Percentiles rank a stretch among this genome's conserved stretches.
phyloP scores from a whole-genome alignment of 2,329 filamentous ascomycete species.

The Colletotrichum sansevieriae region DNA sequence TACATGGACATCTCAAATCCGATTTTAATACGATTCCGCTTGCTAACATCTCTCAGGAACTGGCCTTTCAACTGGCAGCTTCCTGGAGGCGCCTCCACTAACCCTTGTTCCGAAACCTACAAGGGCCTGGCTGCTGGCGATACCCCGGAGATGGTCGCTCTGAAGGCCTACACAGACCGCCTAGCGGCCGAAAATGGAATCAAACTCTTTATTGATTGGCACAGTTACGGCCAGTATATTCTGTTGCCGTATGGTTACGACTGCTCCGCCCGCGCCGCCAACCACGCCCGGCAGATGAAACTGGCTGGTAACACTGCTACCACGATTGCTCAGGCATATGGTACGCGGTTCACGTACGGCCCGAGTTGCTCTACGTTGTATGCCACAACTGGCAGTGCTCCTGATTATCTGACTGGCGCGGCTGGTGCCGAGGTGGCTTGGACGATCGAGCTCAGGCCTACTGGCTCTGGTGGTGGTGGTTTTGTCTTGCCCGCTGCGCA shows the following conservation, averaged over 20 bases:
- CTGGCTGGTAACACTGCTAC: slow-evolving; percentile 49
- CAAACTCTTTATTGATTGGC: slow-evolving; percentile 62
- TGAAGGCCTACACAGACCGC: slow-evolving; percentile 55
- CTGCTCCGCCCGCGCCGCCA: slow-evolving; percentile 54
- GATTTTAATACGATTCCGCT: no score
- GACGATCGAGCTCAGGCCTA: slow-evolving; percentile 54
- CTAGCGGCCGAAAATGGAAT: slow-evolving; percentile 49
- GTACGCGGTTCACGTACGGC: slow-evolving; percentile 53
- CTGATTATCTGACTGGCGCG: slow-evolving; percentile 47
- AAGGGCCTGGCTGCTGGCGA: slow-evolving; percentile 58
- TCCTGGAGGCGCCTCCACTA: slow-evolving; percentile 62
- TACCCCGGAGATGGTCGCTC: slow-evolving; percentile 64
- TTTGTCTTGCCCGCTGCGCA: slow-evolving; percentile 55
- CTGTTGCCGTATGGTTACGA: slow-evolving; percentile 61
- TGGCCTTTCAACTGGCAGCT: slow-evolving; percentile 68
- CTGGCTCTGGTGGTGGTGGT: slow-evolving; percentile 50
- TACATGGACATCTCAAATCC: background rate
- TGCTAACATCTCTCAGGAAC: slow-evolving; percentile 50
- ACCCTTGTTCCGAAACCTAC: slow-evolving; percentile 65
- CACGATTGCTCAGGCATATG: slow-evolving; percentile 51
- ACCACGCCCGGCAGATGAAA: slow-evolving; percentile 55
- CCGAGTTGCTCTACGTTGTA: slow-evolving; percentile 55
- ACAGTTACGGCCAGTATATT: slow-evolving; percentile 60
- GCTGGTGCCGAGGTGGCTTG: slow-evolving; percentile 53
- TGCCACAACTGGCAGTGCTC: slow-evolving; percentile 49